phyloP scores from a whole-genome alignment of 495 filamentous ascomycete species.

The Filosporella fistucella region DNA sequence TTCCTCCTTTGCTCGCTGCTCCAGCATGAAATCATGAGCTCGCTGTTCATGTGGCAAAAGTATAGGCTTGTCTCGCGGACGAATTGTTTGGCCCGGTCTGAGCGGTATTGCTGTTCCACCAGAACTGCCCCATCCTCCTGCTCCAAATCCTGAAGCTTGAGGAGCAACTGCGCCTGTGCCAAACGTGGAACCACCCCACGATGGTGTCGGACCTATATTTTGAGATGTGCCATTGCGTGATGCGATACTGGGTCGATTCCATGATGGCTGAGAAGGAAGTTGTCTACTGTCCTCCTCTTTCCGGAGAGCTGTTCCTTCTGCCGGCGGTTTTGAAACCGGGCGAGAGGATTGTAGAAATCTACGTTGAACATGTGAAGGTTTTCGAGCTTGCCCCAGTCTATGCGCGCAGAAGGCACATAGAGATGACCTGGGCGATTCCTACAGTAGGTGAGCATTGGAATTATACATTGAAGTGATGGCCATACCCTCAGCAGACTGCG shows the following conservation, averaged over 20 bases:
- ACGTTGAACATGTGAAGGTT: slow-evolving; percentile 18
- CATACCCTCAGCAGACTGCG: slow-evolving; percentile 20
- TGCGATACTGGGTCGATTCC: neutral
- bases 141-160: neutral
- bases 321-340: slow-evolving; percentile 12
- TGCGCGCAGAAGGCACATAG: slow-evolving; percentile 26
- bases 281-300: slow-evolving; percentile 5
- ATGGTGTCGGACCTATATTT: neutral
- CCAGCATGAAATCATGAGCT: slow-evolving; percentile 15
- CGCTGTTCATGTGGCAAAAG: slow-evolving; percentile 22
- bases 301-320: slow-evolving; percentile 7
- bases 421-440: slow-evolving; percentile 21
- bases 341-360: slow-evolving; percentile 22
- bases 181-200: slow-evolving; percentile 9
- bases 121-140: neutral
- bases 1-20: neutral
- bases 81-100: neutral
- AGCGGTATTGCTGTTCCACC: neutral
- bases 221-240: slow-evolving; percentile 4
- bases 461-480: neutral
- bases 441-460: slow-evolving; percentile 9
- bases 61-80: neutral
- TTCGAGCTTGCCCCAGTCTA: slow-evolving; percentile 19
- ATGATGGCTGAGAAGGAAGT: slow-evolving; percentile 1
- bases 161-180: neutral